Percentiles rank a stretch among this genome's conserved stretches.
phyloP scores from a whole-genome alignment of 192 early-diverging fungal species.

The Backusella tarrabulga region DNA sequence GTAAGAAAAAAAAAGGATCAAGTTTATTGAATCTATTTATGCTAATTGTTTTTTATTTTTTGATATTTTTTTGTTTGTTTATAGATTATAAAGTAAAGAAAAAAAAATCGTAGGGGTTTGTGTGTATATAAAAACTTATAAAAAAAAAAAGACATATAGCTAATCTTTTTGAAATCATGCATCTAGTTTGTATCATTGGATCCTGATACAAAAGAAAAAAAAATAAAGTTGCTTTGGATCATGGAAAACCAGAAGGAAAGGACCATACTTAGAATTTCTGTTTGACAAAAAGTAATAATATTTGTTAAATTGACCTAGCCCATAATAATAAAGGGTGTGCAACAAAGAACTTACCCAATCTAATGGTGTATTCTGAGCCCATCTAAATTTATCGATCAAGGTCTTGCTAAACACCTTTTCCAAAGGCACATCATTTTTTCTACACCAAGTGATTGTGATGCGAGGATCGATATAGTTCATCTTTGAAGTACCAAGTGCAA shows the following conservation, averaged over 20 bases:
- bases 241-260: neutral
- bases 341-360: constrained; percentile 55
- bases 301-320: neutral
- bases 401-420: constrained; percentile 93
- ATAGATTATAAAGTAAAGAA: neutral
- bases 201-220: neutral
- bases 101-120: neutral
- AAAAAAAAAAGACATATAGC: neutral
- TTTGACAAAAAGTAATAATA: constrained; percentile 6
- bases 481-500: constrained; percentile 94
- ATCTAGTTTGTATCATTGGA: neutral
- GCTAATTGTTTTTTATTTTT: neutral
- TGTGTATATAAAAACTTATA: neutral
- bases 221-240: neutral
- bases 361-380: constrained; percentile 79
- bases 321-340: neutral
- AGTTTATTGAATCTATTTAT: neutral
- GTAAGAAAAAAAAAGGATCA: neutral
- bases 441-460: constrained; percentile 93
- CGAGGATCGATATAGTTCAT: constrained; percentile 99
- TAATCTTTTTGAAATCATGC: neutral
- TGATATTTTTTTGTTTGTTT: neutral
- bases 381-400: constrained; percentile 93
- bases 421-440: constrained; percentile 82
- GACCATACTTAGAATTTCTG: constrained; percentile 6